Evolutionary conservation across 257 asterid genomes (phyloP).

Genomic region (Scutellaria barbata): DNA sequence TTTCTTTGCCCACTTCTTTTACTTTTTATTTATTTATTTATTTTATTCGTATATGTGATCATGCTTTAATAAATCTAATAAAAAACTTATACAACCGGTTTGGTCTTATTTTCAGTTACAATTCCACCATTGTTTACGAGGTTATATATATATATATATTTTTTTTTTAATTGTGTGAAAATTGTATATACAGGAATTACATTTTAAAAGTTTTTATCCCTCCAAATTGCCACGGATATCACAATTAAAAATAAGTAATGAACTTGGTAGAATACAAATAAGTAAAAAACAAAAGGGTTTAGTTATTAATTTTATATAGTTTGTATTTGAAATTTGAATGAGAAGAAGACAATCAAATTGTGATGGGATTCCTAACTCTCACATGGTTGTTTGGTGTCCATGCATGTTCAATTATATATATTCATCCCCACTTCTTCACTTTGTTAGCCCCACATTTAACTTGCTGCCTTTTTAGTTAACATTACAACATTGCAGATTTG

Average conservation of each 20-base stretch:
- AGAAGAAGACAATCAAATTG: constrained; percentile 6
- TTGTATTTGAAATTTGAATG: constrained; percentile 32
- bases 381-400: constrained; percentile 19
- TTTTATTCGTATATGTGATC: not conserved
- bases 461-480: too few species aligned
- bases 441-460: not conserved
- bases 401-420: not conserved
- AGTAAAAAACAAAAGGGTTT: too few species aligned
- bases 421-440: not conserved
- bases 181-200: too few species aligned
- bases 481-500: too few species aligned
- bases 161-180: too few species aligned
- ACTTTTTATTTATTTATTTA: not conserved
- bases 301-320: not conserved
- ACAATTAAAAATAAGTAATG: too few species aligned
- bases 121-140: too few species aligned
- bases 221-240: too few species aligned
- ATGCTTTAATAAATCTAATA: not conserved
- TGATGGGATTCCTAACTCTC: constrained; percentile 7
- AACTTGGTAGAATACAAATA: not conserved
- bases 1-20: constrained; percentile 6
- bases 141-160: too few species aligned
- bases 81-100: too few species aligned
- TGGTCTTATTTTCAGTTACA: too few species aligned
- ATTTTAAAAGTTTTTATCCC: too few species aligned